A percentile compares a stretch with the other conserved stretches of the same genome.
Conservation (phyloP, 495 filamentous ascomycete genomes). For the Annulohypoxylon bovei region DNA sequence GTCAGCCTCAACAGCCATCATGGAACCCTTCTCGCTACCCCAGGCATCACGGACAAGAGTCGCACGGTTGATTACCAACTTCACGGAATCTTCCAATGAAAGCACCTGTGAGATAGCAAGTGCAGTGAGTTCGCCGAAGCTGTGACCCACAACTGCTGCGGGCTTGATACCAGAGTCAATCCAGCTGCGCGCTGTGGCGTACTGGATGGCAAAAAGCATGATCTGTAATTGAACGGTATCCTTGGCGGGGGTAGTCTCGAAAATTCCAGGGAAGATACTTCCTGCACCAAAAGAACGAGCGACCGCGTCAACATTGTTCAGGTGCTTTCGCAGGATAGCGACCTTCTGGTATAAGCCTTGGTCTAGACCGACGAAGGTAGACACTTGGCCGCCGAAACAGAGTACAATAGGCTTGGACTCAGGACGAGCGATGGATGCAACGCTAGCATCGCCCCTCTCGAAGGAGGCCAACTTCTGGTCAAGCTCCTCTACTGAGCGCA, state of each 20-base stretch:
- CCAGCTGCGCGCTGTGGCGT: slow-evolving; percentile 59
- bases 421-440: slow-evolving; percentile 4
- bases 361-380: slow-evolving; percentile 56
- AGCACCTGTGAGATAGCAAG: slow-evolving; percentile 54
- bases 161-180: slow-evolving; percentile 55
- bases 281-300: slow-evolving; percentile 45
- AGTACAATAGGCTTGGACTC: slow-evolving; percentile 55
- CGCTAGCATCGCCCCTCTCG: slow-evolving; percentile 18
- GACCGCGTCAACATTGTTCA: slow-evolving; percentile 52
- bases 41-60: slow-evolving; percentile 50
- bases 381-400: slow-evolving; percentile 65
- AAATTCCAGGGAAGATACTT: slow-evolving; percentile 62
- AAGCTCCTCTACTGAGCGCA: slow-evolving; percentile 47
- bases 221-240: slow-evolving; percentile 60
- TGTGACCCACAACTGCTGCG: slow-evolving; percentile 55
- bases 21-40: slow-evolving; percentile 55
- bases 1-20: slow-evolving; percentile 59
- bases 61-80: slow-evolving; percentile 54
- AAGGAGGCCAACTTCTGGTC: slow-evolving; percentile 41
- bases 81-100: slow-evolving; percentile 50
- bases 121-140: slow-evolving; percentile 61
- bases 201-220: slow-evolving; percentile 59
- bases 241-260: slow-evolving; percentile 47
- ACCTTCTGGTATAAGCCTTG: slow-evolving; percentile 48
- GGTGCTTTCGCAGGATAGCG: slow-evolving; percentile 51